Evolutionary conservation across 257 asterid species (phyloP).

Genomic region (Euphrasia confusa): DNA sequence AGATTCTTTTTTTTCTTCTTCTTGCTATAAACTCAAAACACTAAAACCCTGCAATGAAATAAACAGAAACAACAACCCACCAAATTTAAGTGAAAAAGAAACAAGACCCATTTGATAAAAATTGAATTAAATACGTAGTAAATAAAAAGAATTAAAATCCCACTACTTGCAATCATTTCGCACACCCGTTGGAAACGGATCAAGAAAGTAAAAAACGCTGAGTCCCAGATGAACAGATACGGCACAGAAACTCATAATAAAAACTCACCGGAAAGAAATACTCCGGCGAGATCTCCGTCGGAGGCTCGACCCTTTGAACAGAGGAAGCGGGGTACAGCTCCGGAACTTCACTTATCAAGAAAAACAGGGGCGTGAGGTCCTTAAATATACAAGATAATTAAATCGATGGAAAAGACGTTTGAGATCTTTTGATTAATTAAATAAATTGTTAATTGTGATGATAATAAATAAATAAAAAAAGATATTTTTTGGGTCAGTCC

Average conservation of each 20-base stretch:
- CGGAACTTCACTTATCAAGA: slow-evolving; percentile 43
- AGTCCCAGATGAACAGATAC: slow-evolving; percentile 27
- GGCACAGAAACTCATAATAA: slow-evolving; percentile 11
- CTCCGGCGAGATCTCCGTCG: slow-evolving; percentile 21
- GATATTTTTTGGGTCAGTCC: slow-evolving; percentile 26
- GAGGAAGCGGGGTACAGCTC: not conserved
- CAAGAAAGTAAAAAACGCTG: slow-evolving; percentile 27
- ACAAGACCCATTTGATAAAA: slow-evolving; percentile 2
- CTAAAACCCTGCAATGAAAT: slow-evolving; percentile 39
- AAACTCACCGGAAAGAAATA: slow-evolving; percentile 22
- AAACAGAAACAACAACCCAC: slow-evolving; percentile 22
- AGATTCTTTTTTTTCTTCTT: not conserved
- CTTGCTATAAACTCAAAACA: slow-evolving; percentile 29
- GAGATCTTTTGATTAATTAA: not conserved
- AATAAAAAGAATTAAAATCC: slow-evolving; percentile 1
- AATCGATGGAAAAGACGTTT: not conserved
- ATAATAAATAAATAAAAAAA: slow-evolving; percentile 9
- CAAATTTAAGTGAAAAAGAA: slow-evolving; percentile 29
- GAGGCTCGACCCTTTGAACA: not conserved
- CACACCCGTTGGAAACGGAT: slow-evolving; percentile 50
- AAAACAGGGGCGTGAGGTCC: slow-evolving; percentile 16
- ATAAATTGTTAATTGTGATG: no score
- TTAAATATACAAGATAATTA: slow-evolving; percentile 15
- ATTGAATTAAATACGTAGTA: not conserved
- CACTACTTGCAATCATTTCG: slow-evolving; percentile 27